Conservation (phyloP, 2,329 filamentous ascomycete genomes). For the Erysiphe pisi region DNA sequence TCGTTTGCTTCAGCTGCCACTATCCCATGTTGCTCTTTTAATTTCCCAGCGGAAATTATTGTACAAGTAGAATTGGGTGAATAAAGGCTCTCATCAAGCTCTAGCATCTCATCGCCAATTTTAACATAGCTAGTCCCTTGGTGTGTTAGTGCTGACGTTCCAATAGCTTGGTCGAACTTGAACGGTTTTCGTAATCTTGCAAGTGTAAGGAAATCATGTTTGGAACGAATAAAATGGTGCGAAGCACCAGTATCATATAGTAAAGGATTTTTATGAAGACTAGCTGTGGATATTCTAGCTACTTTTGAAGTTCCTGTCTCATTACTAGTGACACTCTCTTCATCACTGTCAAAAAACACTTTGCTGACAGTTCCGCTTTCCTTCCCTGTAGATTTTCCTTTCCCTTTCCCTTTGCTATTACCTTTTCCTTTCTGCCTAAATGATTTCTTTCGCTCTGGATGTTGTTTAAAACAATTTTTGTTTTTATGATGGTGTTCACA, state of each 20-base stretch:
- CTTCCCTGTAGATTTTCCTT: not conserved
- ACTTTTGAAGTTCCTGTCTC: not conserved
- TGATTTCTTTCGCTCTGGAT: not conserved
- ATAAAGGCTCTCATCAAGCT: too few species aligned
- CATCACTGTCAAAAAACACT: constrained; percentile 10
- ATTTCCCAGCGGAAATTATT: too few species aligned
- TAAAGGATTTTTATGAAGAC: not conserved
- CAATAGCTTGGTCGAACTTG: constrained; percentile 2
- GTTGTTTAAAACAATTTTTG: not conserved
- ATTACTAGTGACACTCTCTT: not conserved
- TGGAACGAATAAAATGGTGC: constrained; percentile 9
- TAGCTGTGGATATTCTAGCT: not conserved
- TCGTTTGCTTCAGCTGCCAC: too few species aligned
- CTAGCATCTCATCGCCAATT: constrained; percentile 7
- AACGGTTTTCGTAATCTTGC: not conserved
- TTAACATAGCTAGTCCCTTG: not conserved
- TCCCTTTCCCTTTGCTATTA: not conserved
- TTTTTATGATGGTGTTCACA: not conserved
- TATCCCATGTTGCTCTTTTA: too few species aligned
- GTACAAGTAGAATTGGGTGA: too few species aligned
- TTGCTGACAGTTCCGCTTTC: not conserved
- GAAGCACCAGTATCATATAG: not conserved
- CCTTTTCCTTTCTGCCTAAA: not conserved
- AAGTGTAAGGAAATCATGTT: not conserved
- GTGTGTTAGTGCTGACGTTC: not conserved